Base-by-base conservation (phyloP, 225 moss, liverwort and hornwort genomes). In the Sphagnum contortum region DNA sequence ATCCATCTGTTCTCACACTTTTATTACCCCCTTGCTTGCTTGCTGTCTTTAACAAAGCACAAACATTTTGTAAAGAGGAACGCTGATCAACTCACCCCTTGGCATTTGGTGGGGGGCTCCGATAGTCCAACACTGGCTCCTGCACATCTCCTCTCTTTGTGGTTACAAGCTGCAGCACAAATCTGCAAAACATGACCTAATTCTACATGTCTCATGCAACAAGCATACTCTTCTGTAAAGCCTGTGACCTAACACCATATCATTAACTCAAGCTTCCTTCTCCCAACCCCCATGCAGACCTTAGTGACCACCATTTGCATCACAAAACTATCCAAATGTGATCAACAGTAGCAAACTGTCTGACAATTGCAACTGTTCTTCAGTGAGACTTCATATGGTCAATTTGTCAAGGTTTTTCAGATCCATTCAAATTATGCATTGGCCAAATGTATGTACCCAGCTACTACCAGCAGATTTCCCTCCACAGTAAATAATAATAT, bases 51-150 rank as follows among this genome's bases (percentile, higher is more conserved):
- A 29, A 0, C 29, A 29, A 29, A 29, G 29, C 29, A 29, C 29
- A 29, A 29, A 29, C 29, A 29, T 29, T 29, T 29, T 29, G 29
- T 29, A 29, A 29, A 29, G 29, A 29, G 29, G 29, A 29, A 29
- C 1, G 29, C 29, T 29, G 29, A 29, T 29, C 50, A 8, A 13
- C 74, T 66, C 59, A 83, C 83, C 81, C 84, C 57, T 67, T 60
- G 14, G 59, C 63, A 2, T 71, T 74, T 44, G 73, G 65, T 64
- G 78, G 67, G 72, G 68, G 54, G 61, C 69, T 69, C 60, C 75
- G 70, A 52, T 74, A 78, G 9, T 81, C 78, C 55, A 78, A 66
- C 4, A 76, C 58, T 4, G 69, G 13, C 46, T 55, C 57, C 66
- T 66, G 66, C 65, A 65, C 29, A 6, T 45, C 45, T 46, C 2